Percentiles rank a stretch among this genome's conserved stretches.
phyloP scores from a whole-genome alignment of 1,139 yeast species.

The Geotrichum phurueaensis region DNA sequence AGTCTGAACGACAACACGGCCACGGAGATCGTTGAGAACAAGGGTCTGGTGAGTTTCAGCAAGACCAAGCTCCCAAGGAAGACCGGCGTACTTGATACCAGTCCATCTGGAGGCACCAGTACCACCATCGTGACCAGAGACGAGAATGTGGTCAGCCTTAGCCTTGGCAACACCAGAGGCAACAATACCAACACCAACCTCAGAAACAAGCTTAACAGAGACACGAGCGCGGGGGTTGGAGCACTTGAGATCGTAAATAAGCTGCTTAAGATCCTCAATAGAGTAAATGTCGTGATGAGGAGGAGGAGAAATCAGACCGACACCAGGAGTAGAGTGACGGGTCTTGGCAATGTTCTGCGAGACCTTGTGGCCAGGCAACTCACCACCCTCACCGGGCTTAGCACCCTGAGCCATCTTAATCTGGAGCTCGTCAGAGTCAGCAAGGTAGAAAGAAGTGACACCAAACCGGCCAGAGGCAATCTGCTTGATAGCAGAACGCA shows the following conservation, averaged over 20 bases:
- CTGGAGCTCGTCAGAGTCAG: constrained; percentile 96
- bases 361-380: constrained; percentile 92
- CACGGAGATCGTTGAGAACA: constrained; percentile 91
- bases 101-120: constrained; percentile 99
- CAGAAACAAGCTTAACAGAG: constrained; percentile 91
- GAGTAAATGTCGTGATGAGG: constrained; percentile 98
- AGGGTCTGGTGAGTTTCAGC: constrained; percentile 98
- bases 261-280: constrained; percentile 94
- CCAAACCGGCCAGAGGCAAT: constrained; percentile 98
- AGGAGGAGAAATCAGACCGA: constrained; percentile 95
- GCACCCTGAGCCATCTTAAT: constrained; percentile 99
- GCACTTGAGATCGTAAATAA: constrained; percentile 93
- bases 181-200: constrained; percentile 98
- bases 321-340: constrained; percentile 95
- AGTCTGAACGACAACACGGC: constrained; percentile 90
- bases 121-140: constrained; percentile 99
- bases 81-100: constrained; percentile 92
- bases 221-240: constrained; percentile 96
- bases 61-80: constrained; percentile 97
- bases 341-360: constrained; percentile 85
- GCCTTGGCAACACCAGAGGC: constrained; percentile 99
- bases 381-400: constrained; percentile 99
- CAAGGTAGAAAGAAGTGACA: constrained; percentile 87
- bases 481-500: constrained; percentile 97
- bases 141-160: constrained; percentile 91